Percentiles rank a stretch among this genome's conserved stretches.
Conservation (phyloP, 1,139 yeast species). For the Candida tropicalis region DNA sequence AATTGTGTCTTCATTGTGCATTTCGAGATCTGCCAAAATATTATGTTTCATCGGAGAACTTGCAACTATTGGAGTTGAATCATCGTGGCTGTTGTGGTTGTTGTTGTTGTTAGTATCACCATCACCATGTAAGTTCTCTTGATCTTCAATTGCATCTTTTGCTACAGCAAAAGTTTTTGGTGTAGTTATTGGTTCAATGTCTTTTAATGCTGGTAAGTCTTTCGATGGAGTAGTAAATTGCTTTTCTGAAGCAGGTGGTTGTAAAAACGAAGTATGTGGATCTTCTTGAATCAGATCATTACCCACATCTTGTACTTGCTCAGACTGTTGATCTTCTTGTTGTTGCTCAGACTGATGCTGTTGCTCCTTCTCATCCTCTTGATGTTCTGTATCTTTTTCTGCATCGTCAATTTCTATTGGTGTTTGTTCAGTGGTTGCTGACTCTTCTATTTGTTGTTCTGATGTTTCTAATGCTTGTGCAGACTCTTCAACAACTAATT, state of each 20-base stretch:
- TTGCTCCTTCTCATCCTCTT: not conserved
- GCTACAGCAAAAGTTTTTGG: constrained; percentile 49
- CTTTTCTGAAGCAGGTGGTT: constrained; percentile 16
- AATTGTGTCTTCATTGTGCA: constrained; percentile 3
- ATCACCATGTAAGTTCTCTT: constrained; percentile 21
- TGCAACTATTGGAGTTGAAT: constrained; percentile 10
- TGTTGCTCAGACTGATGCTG: not conserved
- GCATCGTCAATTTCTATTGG: too few species aligned
- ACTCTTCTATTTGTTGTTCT: not conserved
- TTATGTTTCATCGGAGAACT: constrained; percentile 27
- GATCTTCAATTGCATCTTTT: constrained; percentile 24
- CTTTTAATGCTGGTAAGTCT: constrained; percentile 46
- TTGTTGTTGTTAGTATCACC: constrained; percentile 39
- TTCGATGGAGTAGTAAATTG: constrained; percentile 48
- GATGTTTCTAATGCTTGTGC: not conserved
- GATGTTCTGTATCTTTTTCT: not conserved
- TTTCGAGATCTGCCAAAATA: constrained; percentile 4
- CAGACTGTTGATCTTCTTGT: not conserved
- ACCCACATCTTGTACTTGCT: not conserved
- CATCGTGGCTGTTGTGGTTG: constrained; percentile 4
- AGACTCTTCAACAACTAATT: constrained; percentile 1
- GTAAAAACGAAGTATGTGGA: constrained; percentile 19
- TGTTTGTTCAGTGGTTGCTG: too few species aligned
- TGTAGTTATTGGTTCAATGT: constrained; percentile 44
- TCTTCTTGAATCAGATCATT: constrained; percentile 17